Conservation (phyloP, 2,329 filamentous ascomycete genomes). For the Phialophora macrospora region DNA sequence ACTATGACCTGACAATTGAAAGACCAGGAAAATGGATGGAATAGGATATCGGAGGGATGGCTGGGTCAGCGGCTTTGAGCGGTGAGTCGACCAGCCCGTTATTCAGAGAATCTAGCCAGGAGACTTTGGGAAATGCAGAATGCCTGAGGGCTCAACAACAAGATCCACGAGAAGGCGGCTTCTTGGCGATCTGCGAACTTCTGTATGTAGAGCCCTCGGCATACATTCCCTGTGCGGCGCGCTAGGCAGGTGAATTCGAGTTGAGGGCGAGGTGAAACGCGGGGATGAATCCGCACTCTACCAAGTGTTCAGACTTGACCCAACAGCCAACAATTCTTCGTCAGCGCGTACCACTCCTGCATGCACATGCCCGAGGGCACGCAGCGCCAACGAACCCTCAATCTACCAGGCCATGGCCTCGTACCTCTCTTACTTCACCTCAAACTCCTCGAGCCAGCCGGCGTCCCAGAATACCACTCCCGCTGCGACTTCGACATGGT, state of each 20-base stretch:
- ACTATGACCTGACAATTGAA: too few species aligned
- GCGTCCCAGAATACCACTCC: conserved; percentile 27
- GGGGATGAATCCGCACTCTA: neutral
- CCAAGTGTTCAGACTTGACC: neutral
- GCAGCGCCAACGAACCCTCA: neutral
- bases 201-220: neutral
- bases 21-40: too few species aligned
- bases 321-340: neutral
- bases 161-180: too few species aligned
- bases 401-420: conserved; percentile 29
- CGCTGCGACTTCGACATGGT: conserved; percentile 34
- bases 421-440: conserved; percentile 38
- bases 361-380: neutral
- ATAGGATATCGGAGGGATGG: too few species aligned
- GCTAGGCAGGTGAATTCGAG: neutral
- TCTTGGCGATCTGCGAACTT: too few species aligned
- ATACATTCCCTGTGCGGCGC: neutral
- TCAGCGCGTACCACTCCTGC: neutral
- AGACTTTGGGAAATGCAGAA: too few species aligned
- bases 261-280: neutral
- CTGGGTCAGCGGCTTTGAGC: too few species aligned
- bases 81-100: too few species aligned
- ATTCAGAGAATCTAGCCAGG: too few species aligned
- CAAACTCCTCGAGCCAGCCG: conserved; percentile 32
- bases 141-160: too few species aligned